Conservation (phyloP, 176 grass and related monocot genomes). For the Tillandsia leiboldiana region DNA sequence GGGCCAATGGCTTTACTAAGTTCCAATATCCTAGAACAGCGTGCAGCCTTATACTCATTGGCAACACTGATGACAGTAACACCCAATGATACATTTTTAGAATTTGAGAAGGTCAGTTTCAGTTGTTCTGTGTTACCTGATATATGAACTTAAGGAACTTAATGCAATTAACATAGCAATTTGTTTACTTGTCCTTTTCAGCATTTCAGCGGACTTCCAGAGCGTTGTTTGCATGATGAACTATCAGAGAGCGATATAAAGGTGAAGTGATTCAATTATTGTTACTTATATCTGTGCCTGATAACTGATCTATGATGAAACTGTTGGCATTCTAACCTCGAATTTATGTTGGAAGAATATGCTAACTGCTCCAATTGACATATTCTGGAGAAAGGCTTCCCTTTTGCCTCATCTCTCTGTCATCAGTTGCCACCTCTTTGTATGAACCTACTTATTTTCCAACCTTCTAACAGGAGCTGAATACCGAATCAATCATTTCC, state of each 20-base stretch:
- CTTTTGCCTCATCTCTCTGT: no score
- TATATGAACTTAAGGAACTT: constrained; percentile 17
- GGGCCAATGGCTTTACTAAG: constrained; percentile 61
- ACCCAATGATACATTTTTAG: constrained; percentile 72
- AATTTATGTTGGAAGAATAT: no score
- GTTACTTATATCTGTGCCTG: background rate
- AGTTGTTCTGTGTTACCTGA: constrained; percentile 14
- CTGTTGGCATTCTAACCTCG: background rate
- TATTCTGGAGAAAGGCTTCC: no score
- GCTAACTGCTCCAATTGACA: no score
- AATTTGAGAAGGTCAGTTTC: constrained; percentile 73
- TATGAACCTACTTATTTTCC: no score
- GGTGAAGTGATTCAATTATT: constrained; percentile 32
- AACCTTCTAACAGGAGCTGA: no score
- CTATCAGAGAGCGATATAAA: constrained; percentile 76
- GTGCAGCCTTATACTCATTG: constrained; percentile 60
- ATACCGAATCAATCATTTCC: no score
- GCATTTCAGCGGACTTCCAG: constrained; percentile 64
- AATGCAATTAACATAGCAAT: constrained; percentile 8
- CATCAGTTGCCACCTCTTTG: no score
- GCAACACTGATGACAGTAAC: constrained; percentile 80
- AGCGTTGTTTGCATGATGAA: constrained; percentile 57
- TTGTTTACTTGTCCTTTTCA: constrained; percentile 38
- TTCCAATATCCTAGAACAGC: constrained; percentile 41
- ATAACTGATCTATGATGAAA: no score